Percentiles rank a stretch among this genome's conserved stretches.
Evolutionary conservation across 345 rosid genomes (phyloP).

Genomic region (Kernera saxatilis): DNA sequence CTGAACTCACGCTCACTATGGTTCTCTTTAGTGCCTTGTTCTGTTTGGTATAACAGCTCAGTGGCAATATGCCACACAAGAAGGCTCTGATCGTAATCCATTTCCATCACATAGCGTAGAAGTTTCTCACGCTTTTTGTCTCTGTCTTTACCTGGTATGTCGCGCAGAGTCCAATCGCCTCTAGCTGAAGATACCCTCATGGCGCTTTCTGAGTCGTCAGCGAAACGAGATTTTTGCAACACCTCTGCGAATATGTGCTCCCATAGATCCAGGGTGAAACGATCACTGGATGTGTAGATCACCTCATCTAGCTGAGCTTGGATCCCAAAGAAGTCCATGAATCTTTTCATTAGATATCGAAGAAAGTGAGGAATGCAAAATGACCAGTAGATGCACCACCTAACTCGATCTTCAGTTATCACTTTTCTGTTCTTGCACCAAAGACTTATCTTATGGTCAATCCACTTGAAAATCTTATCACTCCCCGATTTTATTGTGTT

Average conservation of each 20-base stretch:
- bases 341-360: neutral
- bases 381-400: neutral
- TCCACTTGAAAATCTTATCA: neutral
- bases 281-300: constrained; percentile 32
- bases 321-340: constrained; percentile 28
- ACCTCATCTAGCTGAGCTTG: constrained; percentile 34
- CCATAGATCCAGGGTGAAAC: constrained; percentile 48
- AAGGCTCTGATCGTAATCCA: constrained; percentile 42
- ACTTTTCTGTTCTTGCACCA: neutral
- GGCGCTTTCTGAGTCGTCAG: constrained; percentile 41
- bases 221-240: constrained; percentile 28
- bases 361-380: neutral
- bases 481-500: neutral
- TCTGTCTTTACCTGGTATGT: constrained; percentile 11
- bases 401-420: neutral
- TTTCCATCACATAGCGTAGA: constrained; percentile 33
- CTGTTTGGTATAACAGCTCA: constrained; percentile 36
- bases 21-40: neutral
- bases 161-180: constrained; percentile 51
- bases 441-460: neutral
- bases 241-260: constrained; percentile 41
- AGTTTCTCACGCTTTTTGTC: neutral
- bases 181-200: constrained; percentile 44
- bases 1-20: constrained; percentile 5
- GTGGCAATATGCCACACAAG: constrained; percentile 61